Evolutionary conservation across 345 rosid species (phyloP).

Genomic region (Combretum micranthum): DNA sequence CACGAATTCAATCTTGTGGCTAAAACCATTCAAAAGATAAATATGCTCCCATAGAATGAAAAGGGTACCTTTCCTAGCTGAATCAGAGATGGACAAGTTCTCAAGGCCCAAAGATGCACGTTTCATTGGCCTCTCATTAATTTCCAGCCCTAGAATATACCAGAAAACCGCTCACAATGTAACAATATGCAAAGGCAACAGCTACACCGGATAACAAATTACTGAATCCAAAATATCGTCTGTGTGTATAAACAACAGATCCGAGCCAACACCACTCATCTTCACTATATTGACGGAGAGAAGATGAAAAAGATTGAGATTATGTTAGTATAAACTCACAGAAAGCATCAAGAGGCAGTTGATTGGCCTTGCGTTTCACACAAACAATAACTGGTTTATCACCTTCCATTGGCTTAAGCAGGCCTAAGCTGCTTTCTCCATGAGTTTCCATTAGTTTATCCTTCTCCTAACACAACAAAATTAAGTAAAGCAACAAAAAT

Average conservation of each 20-base stretch:
- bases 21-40: too few relatives aligned
- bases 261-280: too few relatives aligned
- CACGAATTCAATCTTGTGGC: too few relatives aligned
- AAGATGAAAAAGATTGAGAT: background rate
- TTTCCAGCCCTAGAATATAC: constrained; percentile 59
- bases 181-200: background rate
- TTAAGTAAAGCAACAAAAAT: too few relatives aligned
- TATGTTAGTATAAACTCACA: constrained; percentile 28
- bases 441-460: constrained; percentile 16
- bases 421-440: constrained; percentile 29
- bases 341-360: constrained; percentile 44
- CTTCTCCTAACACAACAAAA: too few relatives aligned
- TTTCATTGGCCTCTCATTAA: constrained; percentile 68
- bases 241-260: background rate
- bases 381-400: constrained; percentile 60
- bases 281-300: too few relatives aligned
- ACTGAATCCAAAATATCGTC: background rate
- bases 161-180: background rate
- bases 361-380: constrained; percentile 54
- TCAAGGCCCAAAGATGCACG: constrained; percentile 45
- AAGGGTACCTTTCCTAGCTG: constrained; percentile 33
- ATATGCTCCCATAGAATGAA: background rate
- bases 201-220: background rate
- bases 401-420: constrained; percentile 8
- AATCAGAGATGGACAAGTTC: constrained; percentile 41